A percentile compares a stretch with the other conserved stretches of the same genome.
Conservation (phyloP, 768 basidiomycete species). For the Gautieria morchelliformis region DNA sequence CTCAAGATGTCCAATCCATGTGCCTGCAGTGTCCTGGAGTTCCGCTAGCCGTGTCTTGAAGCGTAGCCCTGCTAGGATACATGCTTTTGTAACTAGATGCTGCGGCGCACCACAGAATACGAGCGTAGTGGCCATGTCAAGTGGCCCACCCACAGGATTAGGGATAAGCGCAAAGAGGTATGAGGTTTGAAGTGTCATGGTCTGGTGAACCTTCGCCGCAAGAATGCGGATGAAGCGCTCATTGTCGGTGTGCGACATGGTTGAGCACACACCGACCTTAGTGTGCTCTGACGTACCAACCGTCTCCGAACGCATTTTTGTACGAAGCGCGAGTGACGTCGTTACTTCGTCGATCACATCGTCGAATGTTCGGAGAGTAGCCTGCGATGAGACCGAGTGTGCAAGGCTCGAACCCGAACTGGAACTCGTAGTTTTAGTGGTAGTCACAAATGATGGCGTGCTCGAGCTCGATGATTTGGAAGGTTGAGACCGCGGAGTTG, state of each 20-base stretch:
- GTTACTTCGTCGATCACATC: slow-evolving; percentile 54
- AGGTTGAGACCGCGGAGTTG: background rate
- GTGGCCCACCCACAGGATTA: slow-evolving; percentile 15
- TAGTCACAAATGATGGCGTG: background rate
- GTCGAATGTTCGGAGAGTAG: slow-evolving; percentile 41
- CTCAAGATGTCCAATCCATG: slow-evolving; percentile 38
- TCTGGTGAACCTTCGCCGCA: slow-evolving; percentile 29
- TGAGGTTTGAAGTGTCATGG: slow-evolving; percentile 34
- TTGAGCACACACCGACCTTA: slow-evolving; percentile 49
- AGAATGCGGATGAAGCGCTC: slow-evolving; percentile 47
- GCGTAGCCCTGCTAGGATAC: slow-evolving; percentile 55
- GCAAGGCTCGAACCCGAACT: background rate
- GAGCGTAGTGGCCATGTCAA: slow-evolving; percentile 26
- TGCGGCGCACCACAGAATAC: slow-evolving; percentile 49
- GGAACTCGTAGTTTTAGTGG: background rate
- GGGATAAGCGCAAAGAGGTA: slow-evolving; percentile 9
- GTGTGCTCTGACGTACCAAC: slow-evolving; percentile 31
- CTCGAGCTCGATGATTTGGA: background rate
- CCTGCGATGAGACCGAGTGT: background rate
- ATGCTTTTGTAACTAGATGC: slow-evolving; percentile 54
- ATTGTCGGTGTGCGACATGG: slow-evolving; percentile 49
- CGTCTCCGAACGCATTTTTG: slow-evolving; percentile 39
- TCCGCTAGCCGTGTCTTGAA: slow-evolving; percentile 31
- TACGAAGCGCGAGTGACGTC: slow-evolving; percentile 42
- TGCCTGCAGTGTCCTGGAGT: slow-evolving; percentile 13